Evolutionary conservation across 257 asterid species (phyloP), one percentile per base, ranked within the genome.

Genomic region (Lantana camara): DNA sequence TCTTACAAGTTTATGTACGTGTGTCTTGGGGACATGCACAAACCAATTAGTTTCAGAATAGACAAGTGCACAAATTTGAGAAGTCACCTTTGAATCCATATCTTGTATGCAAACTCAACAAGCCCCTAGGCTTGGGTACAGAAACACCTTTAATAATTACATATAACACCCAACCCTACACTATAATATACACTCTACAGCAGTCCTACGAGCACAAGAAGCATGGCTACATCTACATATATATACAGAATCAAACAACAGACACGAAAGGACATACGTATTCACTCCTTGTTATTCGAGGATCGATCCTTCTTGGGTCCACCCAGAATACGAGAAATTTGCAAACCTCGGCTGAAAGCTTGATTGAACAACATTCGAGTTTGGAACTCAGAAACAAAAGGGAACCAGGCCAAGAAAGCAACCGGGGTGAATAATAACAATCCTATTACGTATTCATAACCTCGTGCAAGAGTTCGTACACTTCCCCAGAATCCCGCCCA

Each of bases 401-500:
- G 98, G 77, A 91, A 91, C 98, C 98, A 92, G 11, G 98, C 98
- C 85, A 89, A 68, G 89, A 92, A 92, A 3, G 98, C 97, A 1
- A 92, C 96, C 0, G 98, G 98, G 2, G 89, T 89, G 82, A 89
- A 92, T 35, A 89, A 61, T 19, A 92, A 65, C 75, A 92, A 29
- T n/a, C 98, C 98, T 70, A 92, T 86, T 27, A 85, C 11, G 12
- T 78, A 55, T 72, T 92, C 98, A 65, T 92, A 92, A 23, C 95
- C 96, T 14, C 96, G 82, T 4, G 95, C 98, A 40, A 92, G 93
- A 1, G 97, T 83, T 76, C 77, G 62, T 22, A 92, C 82, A 0
- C 95, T 86, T 58, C 86, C 86, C 98, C 98, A 92, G 55, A 89
- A 35, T 46, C 93, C 89, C 5, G 66, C 52, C 46, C 57, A 68